Conservation (phyloP, 306 rosid genomes). For the Lupinus albus region DNA sequence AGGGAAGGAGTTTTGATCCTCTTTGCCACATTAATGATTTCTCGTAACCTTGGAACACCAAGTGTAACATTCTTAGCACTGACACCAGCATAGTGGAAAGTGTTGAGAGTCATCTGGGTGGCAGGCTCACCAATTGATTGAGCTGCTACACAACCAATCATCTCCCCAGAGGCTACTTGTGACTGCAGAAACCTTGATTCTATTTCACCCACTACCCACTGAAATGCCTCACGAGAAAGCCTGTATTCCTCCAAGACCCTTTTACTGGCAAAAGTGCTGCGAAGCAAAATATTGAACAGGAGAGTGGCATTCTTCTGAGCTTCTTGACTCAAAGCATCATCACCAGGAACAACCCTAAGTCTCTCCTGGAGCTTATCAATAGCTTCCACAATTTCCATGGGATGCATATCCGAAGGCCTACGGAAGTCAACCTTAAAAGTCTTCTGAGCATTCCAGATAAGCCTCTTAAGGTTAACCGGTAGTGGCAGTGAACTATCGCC, state of each 20-base stretch:
- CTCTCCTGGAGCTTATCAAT: constrained; percentile 98
- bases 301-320: constrained; percentile 98
- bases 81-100: constrained; percentile 99
- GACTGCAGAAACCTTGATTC: constrained; percentile 96
- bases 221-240: constrained; percentile 98
- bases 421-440: constrained; percentile 92
- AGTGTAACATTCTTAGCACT: constrained; percentile 99
- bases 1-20: constrained; percentile 95
- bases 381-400: constrained; percentile 99
- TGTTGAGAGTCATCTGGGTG: constrained; percentile 99
- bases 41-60: constrained; percentile 98
- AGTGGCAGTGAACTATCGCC: constrained; percentile 91
- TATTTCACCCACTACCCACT: constrained; percentile 97
- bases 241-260: constrained; percentile 95
- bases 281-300: constrained; percentile 85
- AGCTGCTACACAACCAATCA: constrained; percentile 99
- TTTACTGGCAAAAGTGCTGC: constrained; percentile 94
- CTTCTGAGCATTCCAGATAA: constrained; percentile 96
- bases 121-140: constrained; percentile 99
- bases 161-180: constrained; percentile 96
- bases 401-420: constrained; percentile 98
- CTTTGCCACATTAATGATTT: constrained; percentile 96
- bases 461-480: constrained; percentile 97
- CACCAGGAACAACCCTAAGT: constrained; percentile 96
- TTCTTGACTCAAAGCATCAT: constrained; percentile 84